These are phyloP conservation scores for Peronospora tabacina DNA, from an alignment of 352 stramenopile genomes.

Conservation along the genomic window DNA sequence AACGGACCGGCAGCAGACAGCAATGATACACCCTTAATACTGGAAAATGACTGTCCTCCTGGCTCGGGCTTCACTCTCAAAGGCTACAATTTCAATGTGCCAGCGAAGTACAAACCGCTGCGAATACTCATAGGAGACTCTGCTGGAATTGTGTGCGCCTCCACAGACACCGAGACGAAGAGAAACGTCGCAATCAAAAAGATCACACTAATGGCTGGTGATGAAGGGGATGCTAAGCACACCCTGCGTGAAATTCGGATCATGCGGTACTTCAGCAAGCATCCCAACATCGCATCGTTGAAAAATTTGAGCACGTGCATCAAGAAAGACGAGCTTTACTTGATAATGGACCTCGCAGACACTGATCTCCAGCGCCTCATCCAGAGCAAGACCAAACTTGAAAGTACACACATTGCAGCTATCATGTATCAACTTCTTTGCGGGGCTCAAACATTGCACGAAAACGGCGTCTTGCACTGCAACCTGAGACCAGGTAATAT, in stretches of 20 bases:
- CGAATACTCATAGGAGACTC: constrained; percentile 88
- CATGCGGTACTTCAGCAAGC: constrained; percentile 85
- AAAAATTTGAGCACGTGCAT: constrained; percentile 79
- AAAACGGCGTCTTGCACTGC: constrained; percentile 83
- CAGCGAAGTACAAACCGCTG: constrained; percentile 64
- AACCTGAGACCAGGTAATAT: constrained; percentile 82
- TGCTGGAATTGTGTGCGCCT: constrained; percentile 89
- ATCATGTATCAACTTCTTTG: constrained; percentile 93
- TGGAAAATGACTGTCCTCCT: constrained; percentile 51
- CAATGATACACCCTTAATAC: constrained; percentile 18
- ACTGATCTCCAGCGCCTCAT: constrained; percentile 89
- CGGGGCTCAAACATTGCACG: constrained; percentile 85
- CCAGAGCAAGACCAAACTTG: constrained; percentile 82
- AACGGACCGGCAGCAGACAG: constrained; percentile 9
- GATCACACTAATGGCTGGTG: constrained; percentile 87
- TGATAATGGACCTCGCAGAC: constrained; percentile 93
- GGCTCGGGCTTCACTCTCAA: constrained; percentile 76
- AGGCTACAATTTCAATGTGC: constrained; percentile 81
- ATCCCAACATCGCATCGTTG: constrained; percentile 83
- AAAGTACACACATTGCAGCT: constrained; percentile 73
- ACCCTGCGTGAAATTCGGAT: constrained; percentile 88
- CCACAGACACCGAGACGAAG: constrained; percentile 61
- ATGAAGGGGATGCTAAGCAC: constrained; percentile 87
- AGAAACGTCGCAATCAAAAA: constrained; percentile 90
- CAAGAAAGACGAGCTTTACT: constrained; percentile 90